Conservation (phyloP, 2,329 filamentous ascomycete species). For the Cordyceps farinosa region DNA sequence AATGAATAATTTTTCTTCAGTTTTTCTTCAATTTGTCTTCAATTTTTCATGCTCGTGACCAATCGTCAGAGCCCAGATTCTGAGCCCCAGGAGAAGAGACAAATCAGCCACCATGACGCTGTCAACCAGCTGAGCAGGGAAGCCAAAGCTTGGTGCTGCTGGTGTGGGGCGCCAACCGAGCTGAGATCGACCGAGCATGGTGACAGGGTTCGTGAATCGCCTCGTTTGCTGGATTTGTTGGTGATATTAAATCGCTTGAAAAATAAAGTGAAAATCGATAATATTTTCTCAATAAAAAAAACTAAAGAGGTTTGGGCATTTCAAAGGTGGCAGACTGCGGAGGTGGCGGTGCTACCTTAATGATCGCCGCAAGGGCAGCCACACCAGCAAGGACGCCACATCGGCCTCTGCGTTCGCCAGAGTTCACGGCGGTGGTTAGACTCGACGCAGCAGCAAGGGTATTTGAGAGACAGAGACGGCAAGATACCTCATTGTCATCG, state of each 20-base stretch:
- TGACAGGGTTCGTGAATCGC: not conserved
- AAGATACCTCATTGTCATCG: not conserved
- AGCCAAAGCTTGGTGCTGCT: not conserved
- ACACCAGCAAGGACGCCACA: not conserved
- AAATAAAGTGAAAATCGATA: no score
- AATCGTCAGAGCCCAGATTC: not conserved
- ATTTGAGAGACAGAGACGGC: not conserved
- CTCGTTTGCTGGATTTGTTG: not conserved
- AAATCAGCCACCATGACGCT: conserved; percentile 5
- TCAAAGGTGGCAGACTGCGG: no score
- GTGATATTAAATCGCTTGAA: not conserved
- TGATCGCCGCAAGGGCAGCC: not conserved
- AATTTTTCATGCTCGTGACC: not conserved
- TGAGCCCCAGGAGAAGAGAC: not conserved
- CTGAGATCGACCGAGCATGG: no score
- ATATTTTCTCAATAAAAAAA: no score
- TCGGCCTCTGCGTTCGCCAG: no score
- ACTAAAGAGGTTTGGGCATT: no score
- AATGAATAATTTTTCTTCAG: not conserved
- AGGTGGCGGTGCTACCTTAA: not conserved
- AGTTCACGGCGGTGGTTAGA: not conserved
- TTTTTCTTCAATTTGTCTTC: not conserved
- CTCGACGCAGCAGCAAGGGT: not conserved
- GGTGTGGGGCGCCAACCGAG: conserved; percentile 5
- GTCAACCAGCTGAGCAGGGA: not conserved